These are phyloP conservation scores for Anaeromyces robustus DNA, from an alignment of 192 early-diverging fungal genomes.

Conservation along the genomic window DNA sequence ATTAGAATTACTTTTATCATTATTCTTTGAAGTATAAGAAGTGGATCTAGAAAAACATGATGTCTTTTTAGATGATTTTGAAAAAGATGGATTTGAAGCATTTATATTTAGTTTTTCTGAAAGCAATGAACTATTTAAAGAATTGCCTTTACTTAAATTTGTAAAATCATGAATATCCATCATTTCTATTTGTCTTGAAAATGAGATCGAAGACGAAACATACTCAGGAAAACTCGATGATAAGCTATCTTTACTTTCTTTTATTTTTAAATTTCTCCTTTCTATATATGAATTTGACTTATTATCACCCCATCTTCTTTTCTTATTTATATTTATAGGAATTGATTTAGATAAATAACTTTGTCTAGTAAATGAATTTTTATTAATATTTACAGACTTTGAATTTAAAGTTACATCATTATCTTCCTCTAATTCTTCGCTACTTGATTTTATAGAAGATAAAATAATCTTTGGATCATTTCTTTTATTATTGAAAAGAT, in stretches of 20 bases:
- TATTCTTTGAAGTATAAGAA: neutral
- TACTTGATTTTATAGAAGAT: no score
- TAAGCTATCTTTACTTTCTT: neutral
- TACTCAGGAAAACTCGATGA: neutral
- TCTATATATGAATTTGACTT: neutral
- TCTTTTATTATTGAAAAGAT: no score
- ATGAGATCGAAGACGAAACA: neutral
- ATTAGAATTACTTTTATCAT: neutral
- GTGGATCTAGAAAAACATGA: neutral
- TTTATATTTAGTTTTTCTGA: neutral
- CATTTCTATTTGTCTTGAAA: neutral
- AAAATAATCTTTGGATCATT: no score
- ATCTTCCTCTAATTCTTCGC: no score
- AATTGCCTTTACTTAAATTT: neutral
- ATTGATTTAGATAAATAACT: neutral
- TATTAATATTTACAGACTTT: neutral
- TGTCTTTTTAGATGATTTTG: neutral
- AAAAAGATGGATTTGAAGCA: neutral
- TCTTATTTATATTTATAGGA: neutral
- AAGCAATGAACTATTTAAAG: neutral
- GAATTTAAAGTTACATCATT: neutral
- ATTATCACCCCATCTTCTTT: neutral
- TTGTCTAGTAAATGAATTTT: neutral
- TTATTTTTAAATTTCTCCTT: neutral
- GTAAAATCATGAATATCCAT: neutral